Evolutionary conservation across 192 early-diverging fungal genomes (phyloP), one percentile per base, ranked within the genome.

Genomic region (Coemansia sp.): DNA sequence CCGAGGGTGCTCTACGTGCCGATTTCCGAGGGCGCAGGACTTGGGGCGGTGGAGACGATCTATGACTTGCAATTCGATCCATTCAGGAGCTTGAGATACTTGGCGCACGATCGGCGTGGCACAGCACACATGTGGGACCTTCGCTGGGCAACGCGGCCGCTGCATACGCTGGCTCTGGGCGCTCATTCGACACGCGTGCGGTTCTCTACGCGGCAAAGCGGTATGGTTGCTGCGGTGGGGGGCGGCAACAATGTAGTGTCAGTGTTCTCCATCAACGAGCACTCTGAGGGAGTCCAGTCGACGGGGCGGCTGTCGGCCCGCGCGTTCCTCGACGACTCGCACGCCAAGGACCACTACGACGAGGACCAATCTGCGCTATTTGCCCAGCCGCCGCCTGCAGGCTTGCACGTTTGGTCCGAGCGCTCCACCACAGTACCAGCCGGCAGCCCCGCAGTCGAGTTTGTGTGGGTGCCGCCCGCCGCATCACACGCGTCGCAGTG

Each of bases 1-100:
- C 68, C 68, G n/a, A 81, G 65, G 6, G 64, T 75, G 20, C 38
- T 75, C 22, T 74, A 75, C 27, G 68, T 81, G 15, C 68, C 69
- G 2, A 72, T 67, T 29, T n/a, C 70, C 2, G 61, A 61, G 17
- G 31, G 54, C 22, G 39, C 51, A 29, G 49, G 41, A 29, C 3
- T 46, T 3, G 66, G 36, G 2, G 36, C 35, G 0, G 37, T 45
- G 36, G 25, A 64, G n/a, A 42, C 72, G 61, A 68, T 82, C 19
- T 76, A 76, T 22, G 74, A 82, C 25, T 41, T 82, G 74, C 70
- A 77, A 43, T 82, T 82, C 47, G 79, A 82, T 10, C 79, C 79
- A 14, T 82, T 77, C 58, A 77, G 70, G 67, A 67, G 51, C 54
- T 27, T 68, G 31, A 70, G 71, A 8, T 82, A 74, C 43, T 69